Base-by-base conservation (phyloP, 1,284 basidiomycete genomes). In the Dichomitus squalens region DNA sequence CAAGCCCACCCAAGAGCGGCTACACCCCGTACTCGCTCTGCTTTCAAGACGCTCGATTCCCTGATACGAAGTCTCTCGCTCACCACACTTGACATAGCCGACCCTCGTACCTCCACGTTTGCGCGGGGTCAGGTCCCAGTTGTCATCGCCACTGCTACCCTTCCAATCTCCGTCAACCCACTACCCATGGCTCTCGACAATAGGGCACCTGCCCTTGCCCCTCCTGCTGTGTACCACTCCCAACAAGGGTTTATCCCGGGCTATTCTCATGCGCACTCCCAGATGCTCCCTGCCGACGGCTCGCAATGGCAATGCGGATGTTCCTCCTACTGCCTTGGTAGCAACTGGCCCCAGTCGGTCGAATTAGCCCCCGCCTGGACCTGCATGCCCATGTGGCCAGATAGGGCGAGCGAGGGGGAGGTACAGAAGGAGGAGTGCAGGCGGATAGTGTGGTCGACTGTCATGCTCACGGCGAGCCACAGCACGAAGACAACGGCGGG, bases 361-460 rank as follows among this genome's bases (percentile, higher is more conserved):
- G 79, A 84, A 44, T 74, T 84, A 61, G 80, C 83, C 0, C 88
- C 87, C 1, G 67, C 86, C 54, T 90, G 87, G 88, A 65, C 78
- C 21, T 73, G 77, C 44, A 84, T 86, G 3, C 82, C 87, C 0
- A 84, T 81, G 25, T 92, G 88, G 87, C 76, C 81, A 54, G 67
- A 73, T 16, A 71, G 75, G 18, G 86, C 81, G 80, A 74, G 78
- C n/a, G 83, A 85, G 47, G 78, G 73, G 1, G 88, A 91, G 60
- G 80, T 89, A 57, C 74, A 78, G 53, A 87, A 83, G 69, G 90
- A 92, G 67, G 85, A 85, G 55, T 86, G 83, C 64, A 81, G 90
- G n/a, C 75, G 88, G 39, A 69, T 91, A 25, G 87, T 85, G 54
- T 92, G 90, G 90, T 86, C 84, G 66, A 73, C 83, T 1, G 76